These are phyloP conservation scores for Fusarium sp. DNA, from an alignment of 2,329 filamentous ascomycete species.

Conservation along the genomic window DNA sequence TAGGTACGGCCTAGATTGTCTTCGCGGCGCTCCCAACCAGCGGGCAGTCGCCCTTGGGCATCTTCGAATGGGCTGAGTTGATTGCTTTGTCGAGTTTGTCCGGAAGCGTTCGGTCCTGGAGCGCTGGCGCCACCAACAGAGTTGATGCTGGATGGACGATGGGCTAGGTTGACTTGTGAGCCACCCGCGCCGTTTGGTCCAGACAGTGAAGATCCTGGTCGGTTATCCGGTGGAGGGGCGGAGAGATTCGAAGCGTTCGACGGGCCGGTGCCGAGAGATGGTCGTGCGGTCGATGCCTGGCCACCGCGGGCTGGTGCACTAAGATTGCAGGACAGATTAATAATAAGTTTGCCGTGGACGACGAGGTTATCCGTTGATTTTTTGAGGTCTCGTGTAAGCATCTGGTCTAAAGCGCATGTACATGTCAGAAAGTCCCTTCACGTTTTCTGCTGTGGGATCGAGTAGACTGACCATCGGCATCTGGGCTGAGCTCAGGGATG, in stretches of 20 bases:
- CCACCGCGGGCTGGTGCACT: slow-evolving; percentile 71
- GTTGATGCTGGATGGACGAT: slow-evolving; percentile 62
- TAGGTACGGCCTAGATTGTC: slow-evolving; percentile 96
- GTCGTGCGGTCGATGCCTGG: slow-evolving; percentile 59
- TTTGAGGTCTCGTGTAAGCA: slow-evolving; percentile 96
- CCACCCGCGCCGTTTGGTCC: slow-evolving; percentile 59
- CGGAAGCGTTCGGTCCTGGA: slow-evolving; percentile 48
- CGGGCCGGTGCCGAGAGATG: slow-evolving; percentile 57
- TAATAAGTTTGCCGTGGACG: slow-evolving; percentile 96
- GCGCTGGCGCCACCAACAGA: slow-evolving; percentile 49
- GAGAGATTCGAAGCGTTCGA: slow-evolving; percentile 60
- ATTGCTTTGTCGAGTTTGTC: slow-evolving; percentile 50
- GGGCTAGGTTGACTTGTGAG: slow-evolving; percentile 56
- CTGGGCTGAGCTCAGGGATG: slow-evolving; percentile 83
- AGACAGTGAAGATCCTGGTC: slow-evolving; percentile 66
- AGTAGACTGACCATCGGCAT: slow-evolving; percentile 82
- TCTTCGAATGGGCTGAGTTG: slow-evolving; percentile 93
- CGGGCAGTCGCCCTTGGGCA: slow-evolving; percentile 89
- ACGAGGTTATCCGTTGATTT: slow-evolving; percentile 98
- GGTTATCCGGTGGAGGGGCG: slow-evolving; percentile 58
- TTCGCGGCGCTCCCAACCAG: slow-evolving; percentile 95
- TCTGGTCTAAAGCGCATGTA: slow-evolving; percentile 76
- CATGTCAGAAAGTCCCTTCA: slow-evolving; percentile 47
- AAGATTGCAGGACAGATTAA: slow-evolving; percentile 95
- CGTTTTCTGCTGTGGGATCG: slow-evolving; percentile 14